Conservation (phyloP, 768 basidiomycete species). For the Infundibulicybe gibba region DNA sequence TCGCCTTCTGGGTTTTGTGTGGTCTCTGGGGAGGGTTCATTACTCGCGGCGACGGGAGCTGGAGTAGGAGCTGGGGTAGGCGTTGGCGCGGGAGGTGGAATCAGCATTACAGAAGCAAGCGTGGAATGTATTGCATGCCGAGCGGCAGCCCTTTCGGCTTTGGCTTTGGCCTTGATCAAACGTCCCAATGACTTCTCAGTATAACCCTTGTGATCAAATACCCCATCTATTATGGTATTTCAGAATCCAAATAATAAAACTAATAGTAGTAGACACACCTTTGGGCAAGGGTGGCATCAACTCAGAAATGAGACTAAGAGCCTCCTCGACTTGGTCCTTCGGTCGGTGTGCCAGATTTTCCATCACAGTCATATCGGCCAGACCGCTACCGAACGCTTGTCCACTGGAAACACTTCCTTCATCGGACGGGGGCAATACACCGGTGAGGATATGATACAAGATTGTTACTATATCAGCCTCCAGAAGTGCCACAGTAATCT, state of each 20-base stretch:
- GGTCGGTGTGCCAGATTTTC: slow-evolving; percentile 95
- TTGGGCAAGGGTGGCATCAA: slow-evolving; percentile 91
- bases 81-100: slow-evolving; percentile 10
- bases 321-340: slow-evolving; percentile 97
- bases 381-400: slow-evolving; percentile 81
- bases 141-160: slow-evolving; percentile 73
- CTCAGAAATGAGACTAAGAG: slow-evolving; percentile 84
- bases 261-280: slow-evolving; percentile 43
- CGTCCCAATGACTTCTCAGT: slow-evolving; percentile 81
- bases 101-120: slow-evolving; percentile 14
- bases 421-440: slow-evolving; percentile 75
- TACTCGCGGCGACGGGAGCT: slow-evolving; percentile 6
- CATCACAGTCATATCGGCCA: slow-evolving; percentile 97
- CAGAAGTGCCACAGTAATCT: slow-evolving; percentile 79
- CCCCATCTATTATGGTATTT: slow-evolving; percentile 64
- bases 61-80: not conserved
- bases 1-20: slow-evolving; percentile 38
- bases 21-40: slow-evolving; percentile 23
- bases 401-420: slow-evolving; percentile 54
- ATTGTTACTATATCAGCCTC: slow-evolving; percentile 94
- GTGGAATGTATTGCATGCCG: slow-evolving; percentile 46
- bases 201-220: slow-evolving; percentile 90
- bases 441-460: slow-evolving; percentile 92
- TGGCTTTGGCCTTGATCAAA: slow-evolving; percentile 79
- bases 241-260: not conserved